Evolutionary conservation across 192 early-diverging fungal genomes (phyloP).

Genomic region (Coemansia sp.): DNA sequence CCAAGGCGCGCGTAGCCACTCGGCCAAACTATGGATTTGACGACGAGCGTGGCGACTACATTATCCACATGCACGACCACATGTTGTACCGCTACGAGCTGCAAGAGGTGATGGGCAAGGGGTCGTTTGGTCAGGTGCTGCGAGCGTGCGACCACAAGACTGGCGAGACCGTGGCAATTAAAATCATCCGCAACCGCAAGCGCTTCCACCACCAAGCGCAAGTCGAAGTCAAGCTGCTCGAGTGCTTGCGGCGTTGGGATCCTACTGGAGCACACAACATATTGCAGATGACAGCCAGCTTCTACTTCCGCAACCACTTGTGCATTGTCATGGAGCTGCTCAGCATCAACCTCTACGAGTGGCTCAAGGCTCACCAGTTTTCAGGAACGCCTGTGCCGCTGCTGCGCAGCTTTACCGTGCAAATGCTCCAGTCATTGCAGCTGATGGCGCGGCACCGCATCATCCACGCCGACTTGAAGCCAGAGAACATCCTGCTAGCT

Average conservation of each 20-base stretch:
- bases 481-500: slow-evolving; percentile 88
- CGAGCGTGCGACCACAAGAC: slow-evolving; percentile 94
- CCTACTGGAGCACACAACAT: slow-evolving; percentile 73
- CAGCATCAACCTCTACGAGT: slow-evolving; percentile 95
- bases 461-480: slow-evolving; percentile 97
- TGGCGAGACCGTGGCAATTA: slow-evolving; percentile 81
- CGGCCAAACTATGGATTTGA: slow-evolving; percentile 61
- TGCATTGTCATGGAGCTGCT: slow-evolving; percentile 94
- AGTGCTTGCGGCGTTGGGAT: slow-evolving; percentile 82
- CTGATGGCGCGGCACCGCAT: slow-evolving; percentile 72
- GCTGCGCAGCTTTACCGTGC: slow-evolving; percentile 61
- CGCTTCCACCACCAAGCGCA: slow-evolving; percentile 94
- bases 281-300: slow-evolving; percentile 86
- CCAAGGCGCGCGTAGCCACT: slow-evolving; percentile 51
- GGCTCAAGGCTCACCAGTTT: slow-evolving; percentile 90
- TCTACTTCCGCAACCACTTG: slow-evolving; percentile 93
- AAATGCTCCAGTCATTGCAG: slow-evolving; percentile 79
- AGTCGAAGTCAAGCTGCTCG: slow-evolving; percentile 93
- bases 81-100: slow-evolving; percentile 92
- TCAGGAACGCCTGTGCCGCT: slow-evolving; percentile 62
- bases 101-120: slow-evolving; percentile 86
- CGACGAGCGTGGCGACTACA: slow-evolving; percentile 94
- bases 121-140: slow-evolving; percentile 93
- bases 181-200: slow-evolving; percentile 95
- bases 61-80: slow-evolving; percentile 86